phyloP scores from a whole-genome alignment of 805 yeast species.

The Candida andamanensis region DNA sequence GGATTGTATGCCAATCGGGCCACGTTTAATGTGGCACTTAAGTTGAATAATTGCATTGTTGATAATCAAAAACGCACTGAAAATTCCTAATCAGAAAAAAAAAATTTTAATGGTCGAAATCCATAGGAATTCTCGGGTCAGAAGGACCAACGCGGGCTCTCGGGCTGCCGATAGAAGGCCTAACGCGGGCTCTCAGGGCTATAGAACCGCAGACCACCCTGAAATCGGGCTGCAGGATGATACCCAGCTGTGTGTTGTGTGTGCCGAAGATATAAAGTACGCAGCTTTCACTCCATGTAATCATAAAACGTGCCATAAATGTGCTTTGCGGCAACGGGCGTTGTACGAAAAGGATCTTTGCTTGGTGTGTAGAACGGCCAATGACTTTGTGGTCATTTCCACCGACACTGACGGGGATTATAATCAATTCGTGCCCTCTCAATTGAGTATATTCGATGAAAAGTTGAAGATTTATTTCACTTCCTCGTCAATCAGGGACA shows the following conservation, averaged over 20 bases:
- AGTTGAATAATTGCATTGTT: too few relatives aligned
- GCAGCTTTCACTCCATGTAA: constrained; percentile 78
- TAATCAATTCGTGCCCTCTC: constrained; percentile 28
- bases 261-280: constrained; percentile 66
- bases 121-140: constrained; percentile 8
- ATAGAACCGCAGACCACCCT: too few relatives aligned
- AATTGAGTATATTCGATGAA: constrained; percentile 32
- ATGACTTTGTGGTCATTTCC: constrained; percentile 53
- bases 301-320: constrained; percentile 77
- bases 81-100: too few relatives aligned
- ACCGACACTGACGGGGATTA: constrained; percentile 35
- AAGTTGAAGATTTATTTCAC: constrained; percentile 59
- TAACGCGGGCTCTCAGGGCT: too few relatives aligned
- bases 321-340: constrained; percentile 80
- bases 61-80: too few relatives aligned
- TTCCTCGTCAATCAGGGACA: constrained; percentile 40
- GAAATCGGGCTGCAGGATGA: constrained; percentile 19
- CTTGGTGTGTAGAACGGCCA: constrained; percentile 77
- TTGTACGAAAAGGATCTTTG: constrained; percentile 71
- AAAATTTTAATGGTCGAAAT: too few relatives aligned
- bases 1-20: constrained; percentile 58
- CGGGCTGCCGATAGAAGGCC: too few relatives aligned
- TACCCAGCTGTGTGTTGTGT: constrained; percentile 64
- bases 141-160: too few relatives aligned
- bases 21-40: constrained; percentile 73